Conservation (phyloP, 306 rosid genomes). For the Vicia villosa region DNA sequence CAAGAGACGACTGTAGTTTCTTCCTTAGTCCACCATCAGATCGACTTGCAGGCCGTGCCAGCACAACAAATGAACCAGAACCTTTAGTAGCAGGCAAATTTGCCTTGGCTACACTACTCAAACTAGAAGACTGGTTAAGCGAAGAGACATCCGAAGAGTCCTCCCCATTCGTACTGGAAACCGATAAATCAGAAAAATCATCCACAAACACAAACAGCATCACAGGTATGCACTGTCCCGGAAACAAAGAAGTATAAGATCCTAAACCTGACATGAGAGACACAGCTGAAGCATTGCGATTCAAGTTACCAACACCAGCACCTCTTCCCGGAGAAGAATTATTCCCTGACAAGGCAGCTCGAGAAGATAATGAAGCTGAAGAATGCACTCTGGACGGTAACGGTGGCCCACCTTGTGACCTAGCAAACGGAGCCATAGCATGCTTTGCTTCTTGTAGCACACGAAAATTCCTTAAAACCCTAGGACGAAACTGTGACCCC, state of each 20-base stretch:
- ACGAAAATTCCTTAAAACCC: conserved; percentile 72
- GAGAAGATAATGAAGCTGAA: conserved; percentile 49
- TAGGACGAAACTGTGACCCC: conserved; percentile 70
- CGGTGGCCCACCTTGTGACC: conserved; percentile 51
- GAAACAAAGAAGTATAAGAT: conserved; percentile 88
- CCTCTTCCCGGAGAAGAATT: conserved; percentile 72
- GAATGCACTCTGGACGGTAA: conserved; percentile 54
- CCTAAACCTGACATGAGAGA: conserved; percentile 90
- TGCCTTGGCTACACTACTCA: conserved; percentile 53
- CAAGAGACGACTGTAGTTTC: conserved; percentile 86
- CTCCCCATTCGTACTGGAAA: conserved; percentile 56
- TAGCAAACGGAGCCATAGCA: conserved; percentile 73
- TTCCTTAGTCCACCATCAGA: conserved; percentile 82
- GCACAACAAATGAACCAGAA: conserved; percentile 84
- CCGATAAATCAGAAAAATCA: conserved; percentile 64
- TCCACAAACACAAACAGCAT: conserved; percentile 74
- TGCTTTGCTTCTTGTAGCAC: conserved; percentile 83
- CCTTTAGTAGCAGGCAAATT: conserved; percentile 67
- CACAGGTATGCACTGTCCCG: conserved; percentile 94
- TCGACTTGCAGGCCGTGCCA: conserved; percentile 80
- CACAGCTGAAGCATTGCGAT: conserved; percentile 63
- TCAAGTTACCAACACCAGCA: conserved; percentile 59
- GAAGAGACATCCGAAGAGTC: conserved; percentile 59
- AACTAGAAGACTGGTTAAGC: conserved; percentile 57
- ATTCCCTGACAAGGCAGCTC: conserved; percentile 48